A percentile compares a stretch with the other conserved stretches of the same genome.
These are phyloP conservation scores for Ophiocordyceps camponoti-leonardi DNA, from an alignment of 2,329 filamentous ascomycete species.

Conservation along the genomic window DNA sequence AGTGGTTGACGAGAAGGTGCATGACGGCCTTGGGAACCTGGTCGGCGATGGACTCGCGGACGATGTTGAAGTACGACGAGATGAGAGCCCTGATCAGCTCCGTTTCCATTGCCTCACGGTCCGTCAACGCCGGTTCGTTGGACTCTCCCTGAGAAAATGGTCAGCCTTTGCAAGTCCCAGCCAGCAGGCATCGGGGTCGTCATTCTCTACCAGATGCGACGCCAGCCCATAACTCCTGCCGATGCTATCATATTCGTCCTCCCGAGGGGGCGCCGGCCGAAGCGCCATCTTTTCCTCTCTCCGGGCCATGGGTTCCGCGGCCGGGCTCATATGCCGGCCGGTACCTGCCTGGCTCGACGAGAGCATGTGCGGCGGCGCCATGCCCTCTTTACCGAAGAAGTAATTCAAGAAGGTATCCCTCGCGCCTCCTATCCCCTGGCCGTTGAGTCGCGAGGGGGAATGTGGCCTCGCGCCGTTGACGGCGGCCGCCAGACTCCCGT, in stretches of 20 bases:
- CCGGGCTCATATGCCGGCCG: slow-evolving; percentile 57
- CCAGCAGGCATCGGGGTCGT: background rate
- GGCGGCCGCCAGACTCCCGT: slow-evolving; percentile 40
- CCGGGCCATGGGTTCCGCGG: slow-evolving; percentile 65
- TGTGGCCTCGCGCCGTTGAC: slow-evolving; percentile 39
- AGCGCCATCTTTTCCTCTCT: slow-evolving; percentile 43
- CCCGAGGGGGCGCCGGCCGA: slow-evolving; percentile 25
- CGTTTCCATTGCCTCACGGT: slow-evolving; percentile 92
- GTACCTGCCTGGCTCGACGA: slow-evolving; percentile 15
- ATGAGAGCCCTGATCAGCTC: slow-evolving; percentile 94
- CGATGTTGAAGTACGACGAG: slow-evolving; percentile 97
- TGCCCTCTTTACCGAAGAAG: slow-evolving; percentile 92
- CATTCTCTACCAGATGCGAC: slow-evolving; percentile 38
- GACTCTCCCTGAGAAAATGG: slow-evolving; percentile 28
- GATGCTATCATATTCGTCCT: slow-evolving; percentile 26
- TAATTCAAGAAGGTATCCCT: slow-evolving; percentile 94
- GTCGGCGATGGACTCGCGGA: slow-evolving; percentile 94
- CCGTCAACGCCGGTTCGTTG: slow-evolving; percentile 75
- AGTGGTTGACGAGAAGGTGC: slow-evolving; percentile 96
- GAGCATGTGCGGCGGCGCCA: slow-evolving; percentile 21
- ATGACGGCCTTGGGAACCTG: slow-evolving; percentile 98
- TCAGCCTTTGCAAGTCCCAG: background rate
- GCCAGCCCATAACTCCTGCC: slow-evolving; percentile 23
- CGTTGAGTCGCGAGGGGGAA: slow-evolving; percentile 37
- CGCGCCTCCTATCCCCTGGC: slow-evolving; percentile 41